Evolutionary conservation across 2,329 filamentous ascomycete species (phyloP), one percentile per base, ranked within the genome.

Genomic region (Hymenoscyphus infarciens): DNA sequence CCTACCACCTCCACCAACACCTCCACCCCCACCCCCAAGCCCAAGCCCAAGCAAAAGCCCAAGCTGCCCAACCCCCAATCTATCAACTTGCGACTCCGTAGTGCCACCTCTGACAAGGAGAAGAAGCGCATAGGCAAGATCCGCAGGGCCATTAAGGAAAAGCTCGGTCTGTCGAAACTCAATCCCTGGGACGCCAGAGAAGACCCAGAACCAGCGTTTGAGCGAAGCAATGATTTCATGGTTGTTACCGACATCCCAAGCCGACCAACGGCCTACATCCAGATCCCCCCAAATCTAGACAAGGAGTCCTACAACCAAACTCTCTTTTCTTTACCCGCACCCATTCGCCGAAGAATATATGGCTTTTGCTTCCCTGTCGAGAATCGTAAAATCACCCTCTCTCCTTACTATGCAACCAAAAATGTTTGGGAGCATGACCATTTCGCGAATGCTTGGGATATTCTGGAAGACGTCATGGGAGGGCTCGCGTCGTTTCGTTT

Each of bases 321-420:
- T 27, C 57, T 72, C 1, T 71, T 67, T 33, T 45, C 29, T 3
- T 52, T 74, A 2, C 67, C 67, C 3, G 19, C 59, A 1, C 53
- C 35, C 3, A n/a, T 72, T 39, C 68, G 71, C 38, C 62, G 62
- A 25, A 60, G 60, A 38, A 72, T 74, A n/a, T 74, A 71, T 57
- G 52, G 56, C 19, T 65, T 67, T 42, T 68, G 69, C 57, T 71
- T 74, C 31, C 64, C 67, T 6, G 19, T 59, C 1, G 67, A 68
- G n/a, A 3, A 38, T 11, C 64, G 66, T 15, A 71, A 66, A 38
- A 65, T 74, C n/a, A 63, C 59, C 2, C 59, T 74, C 5, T 70
- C 70, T 8, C 69, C 66, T 2, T 27, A 54, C 8, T 72, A 69
- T 59, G 66, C 66, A 16, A 72, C 67, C 5, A 68, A 68, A 33